Evolutionary conservation across 2,329 filamentous ascomycete genomes (phyloP), one percentile per base, ranked within the genome.

Genomic region (Pseudogymnoascus sp.): DNA sequence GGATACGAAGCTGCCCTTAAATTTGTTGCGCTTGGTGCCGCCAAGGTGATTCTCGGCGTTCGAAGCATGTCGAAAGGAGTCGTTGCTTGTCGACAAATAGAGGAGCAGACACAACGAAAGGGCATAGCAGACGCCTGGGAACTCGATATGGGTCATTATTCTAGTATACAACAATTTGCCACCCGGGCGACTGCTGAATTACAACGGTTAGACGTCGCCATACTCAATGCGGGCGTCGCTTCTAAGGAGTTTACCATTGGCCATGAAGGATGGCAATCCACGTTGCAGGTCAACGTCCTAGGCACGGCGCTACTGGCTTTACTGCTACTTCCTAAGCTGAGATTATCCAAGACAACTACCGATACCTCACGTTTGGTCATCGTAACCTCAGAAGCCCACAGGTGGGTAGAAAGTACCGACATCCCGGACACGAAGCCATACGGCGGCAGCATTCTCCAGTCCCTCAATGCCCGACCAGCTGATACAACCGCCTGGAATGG

Each of bases 21-120:
- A 42, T 70, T 79, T 1, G 70, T 76, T 14, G 61, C 53, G 0
- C 72, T 77, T 1, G 73, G 74, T 1, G 65, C 75, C 3, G 68
- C 70, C 0, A 75, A 70, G 11, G 68, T 81, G 2, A 74, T 81
- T 21, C 69, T 81, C 26, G 79, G 70, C 3, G 76, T 79, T 1
- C 73, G 78, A 7, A 70, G 69, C 38, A 59, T 72, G 2, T 67
- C 70, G 4, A 74, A 75, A 65, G 77, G 74, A 21, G 68, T 73
- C 59, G 66, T 64, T 13, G 76, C 76, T 1, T 70, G 70, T 16
- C 59, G 63, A 11, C 65, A 69, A 6, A 72, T 77, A 38, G 67
- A 72, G 59, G 62, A 64, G 21, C 50, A 61, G 11, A 67, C 65
- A 11, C 21, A 59, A n/a, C 59, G 38, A 11, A 26, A 29, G 11